phyloP scores from a whole-genome alignment of 163 green algal genomes.

The Scenedesmus sp. region DNA sequence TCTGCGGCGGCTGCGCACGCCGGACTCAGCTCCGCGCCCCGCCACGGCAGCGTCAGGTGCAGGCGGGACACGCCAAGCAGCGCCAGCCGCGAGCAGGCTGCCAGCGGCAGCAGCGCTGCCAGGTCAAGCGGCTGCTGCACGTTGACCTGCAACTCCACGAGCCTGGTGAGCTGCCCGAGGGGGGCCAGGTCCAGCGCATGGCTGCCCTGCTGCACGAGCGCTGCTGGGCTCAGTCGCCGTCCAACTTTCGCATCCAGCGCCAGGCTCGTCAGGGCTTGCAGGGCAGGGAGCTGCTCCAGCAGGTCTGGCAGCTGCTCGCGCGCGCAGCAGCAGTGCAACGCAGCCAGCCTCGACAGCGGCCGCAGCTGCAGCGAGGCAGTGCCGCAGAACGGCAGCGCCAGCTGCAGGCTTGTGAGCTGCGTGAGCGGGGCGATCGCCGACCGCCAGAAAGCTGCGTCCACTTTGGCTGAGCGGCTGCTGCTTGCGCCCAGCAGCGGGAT shows the following conservation, averaged over 20 bases:
- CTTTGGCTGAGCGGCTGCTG: not conserved
- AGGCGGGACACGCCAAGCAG: not conserved
- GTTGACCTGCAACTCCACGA: conserved; percentile 23
- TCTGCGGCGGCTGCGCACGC: conserved; percentile 21
- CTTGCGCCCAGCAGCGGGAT: not conserved
- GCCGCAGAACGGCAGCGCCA: conserved; percentile 11
- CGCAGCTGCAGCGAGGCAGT: not conserved
- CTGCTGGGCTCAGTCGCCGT: not conserved
- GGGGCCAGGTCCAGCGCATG: not conserved
- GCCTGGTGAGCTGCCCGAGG: not conserved
- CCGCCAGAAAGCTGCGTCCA: conserved; percentile 20
- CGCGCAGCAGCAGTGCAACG: not conserved
- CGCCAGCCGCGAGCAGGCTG: conserved; percentile 1
- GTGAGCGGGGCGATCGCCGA: not conserved
- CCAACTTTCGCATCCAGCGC: not conserved
- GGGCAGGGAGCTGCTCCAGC: not conserved
- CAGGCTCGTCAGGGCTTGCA: not conserved
- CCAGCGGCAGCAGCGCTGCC: not conserved
- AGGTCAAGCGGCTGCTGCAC: not conserved
- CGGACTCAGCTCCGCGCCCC: conserved; percentile 4
- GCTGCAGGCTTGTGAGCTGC: conserved; percentile 22
- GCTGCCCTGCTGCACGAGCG: not conserved
- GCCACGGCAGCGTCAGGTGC: not conserved
- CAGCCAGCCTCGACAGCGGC: not conserved
- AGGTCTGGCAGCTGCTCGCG: not conserved